A percentile compares a stretch with the other conserved stretches of the same genome.
phyloP scores from a whole-genome alignment of 2,329 filamentous ascomycete genomes.

The Claviceps spartinae region DNA sequence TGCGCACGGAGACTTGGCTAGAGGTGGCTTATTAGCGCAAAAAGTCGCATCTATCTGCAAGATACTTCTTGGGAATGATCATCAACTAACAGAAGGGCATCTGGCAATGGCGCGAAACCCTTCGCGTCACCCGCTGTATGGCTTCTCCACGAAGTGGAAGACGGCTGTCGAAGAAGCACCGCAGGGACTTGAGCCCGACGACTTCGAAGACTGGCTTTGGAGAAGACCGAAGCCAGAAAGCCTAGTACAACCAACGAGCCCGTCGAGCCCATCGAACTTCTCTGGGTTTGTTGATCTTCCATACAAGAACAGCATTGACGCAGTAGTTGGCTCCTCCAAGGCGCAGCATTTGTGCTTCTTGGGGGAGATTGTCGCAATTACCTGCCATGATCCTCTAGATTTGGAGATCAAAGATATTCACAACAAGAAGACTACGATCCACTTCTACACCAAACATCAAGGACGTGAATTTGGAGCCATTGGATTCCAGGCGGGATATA shows the following conservation, averaged over 20 bases:
- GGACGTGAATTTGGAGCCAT: too few relatives aligned
- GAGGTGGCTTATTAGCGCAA: neutral
- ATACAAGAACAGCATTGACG: neutral
- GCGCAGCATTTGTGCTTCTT: neutral
- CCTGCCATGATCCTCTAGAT: neutral
- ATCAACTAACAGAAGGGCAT: neutral
- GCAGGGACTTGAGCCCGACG: neutral
- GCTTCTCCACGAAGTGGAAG: neutral
- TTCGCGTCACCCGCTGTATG: neutral
- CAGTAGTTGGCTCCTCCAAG: neutral
- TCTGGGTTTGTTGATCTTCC: neutral
- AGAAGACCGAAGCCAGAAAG: neutral
- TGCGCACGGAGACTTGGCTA: neutral
- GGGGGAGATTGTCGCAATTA: neutral
- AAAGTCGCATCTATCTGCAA: neutral
- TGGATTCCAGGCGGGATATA: too few relatives aligned
- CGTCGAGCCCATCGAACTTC: neutral
- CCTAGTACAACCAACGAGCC: neutral
- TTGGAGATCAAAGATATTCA: too few relatives aligned
- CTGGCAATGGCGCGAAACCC: neutral
- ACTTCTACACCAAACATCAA: too few relatives aligned
- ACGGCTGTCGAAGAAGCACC: neutral
- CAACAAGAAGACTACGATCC: too few relatives aligned
- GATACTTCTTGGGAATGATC: neutral
- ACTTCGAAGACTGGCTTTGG: neutral